Conservation (phyloP, 768 basidiomycete species). For the Asterophora lycoperdoides region DNA sequence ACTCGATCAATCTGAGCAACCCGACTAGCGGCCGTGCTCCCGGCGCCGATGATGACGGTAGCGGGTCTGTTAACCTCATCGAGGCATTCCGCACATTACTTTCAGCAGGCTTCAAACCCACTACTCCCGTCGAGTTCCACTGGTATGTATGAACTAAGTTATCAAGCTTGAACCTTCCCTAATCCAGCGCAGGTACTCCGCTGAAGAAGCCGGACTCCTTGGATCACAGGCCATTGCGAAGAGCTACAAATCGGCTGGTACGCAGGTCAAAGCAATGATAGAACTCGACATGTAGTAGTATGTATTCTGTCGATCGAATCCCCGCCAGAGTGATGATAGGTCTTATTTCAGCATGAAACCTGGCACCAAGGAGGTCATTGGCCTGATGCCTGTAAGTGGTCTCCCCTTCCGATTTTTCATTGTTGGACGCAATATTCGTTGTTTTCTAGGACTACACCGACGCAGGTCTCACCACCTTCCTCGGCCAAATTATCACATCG, state of each 20-base stretch:
- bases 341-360: slow-evolving; percentile 36
- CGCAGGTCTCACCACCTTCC: slow-evolving; percentile 36
- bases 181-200: slow-evolving; percentile 22
- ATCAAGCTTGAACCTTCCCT: not conserved
- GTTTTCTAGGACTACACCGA: slow-evolving; percentile 26
- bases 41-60: slow-evolving; percentile 37
- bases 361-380: slow-evolving; percentile 38
- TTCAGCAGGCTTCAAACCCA: slow-evolving; percentile 37
- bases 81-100: slow-evolving; percentile 41
- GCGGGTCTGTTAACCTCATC: slow-evolving; percentile 42
- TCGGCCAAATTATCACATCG: slow-evolving; percentile 35
- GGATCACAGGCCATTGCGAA: slow-evolving; percentile 45
- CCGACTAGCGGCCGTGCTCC: slow-evolving; percentile 26
- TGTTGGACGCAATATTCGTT: not conserved
- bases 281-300: slow-evolving; percentile 46
- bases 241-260: slow-evolving; percentile 38
- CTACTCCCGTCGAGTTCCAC: slow-evolving; percentile 43
- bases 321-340: slow-evolving; percentile 8
- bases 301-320: slow-evolving; percentile 8
- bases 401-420: not conserved
- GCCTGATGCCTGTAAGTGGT: slow-evolving; percentile 25
- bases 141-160: slow-evolving; percentile 29
- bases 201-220: slow-evolving; percentile 46
- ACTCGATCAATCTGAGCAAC: slow-evolving; percentile 24
- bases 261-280: slow-evolving; percentile 38